phyloP scores from a whole-genome alignment of 2,329 filamentous ascomycete genomes.

The Aphanoascus verrucosus region DNA sequence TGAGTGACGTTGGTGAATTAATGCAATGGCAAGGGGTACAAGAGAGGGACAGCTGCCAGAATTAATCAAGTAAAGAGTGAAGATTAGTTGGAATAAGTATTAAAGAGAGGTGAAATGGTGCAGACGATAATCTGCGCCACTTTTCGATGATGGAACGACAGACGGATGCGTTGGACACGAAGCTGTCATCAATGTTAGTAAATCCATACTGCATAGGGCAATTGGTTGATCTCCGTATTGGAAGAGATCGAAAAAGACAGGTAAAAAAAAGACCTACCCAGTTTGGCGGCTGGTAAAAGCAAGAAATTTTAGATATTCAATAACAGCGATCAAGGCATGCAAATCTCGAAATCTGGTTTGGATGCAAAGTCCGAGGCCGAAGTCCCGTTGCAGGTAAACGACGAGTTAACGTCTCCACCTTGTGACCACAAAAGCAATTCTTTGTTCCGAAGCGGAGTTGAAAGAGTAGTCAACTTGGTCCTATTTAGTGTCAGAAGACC shows the following conservation, averaged over 20 bases:
- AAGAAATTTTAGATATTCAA: background rate
- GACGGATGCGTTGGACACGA: constrained; percentile 24
- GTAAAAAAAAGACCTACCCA: constrained; percentile 29
- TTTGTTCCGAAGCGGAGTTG: background rate
- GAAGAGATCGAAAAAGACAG: background rate
- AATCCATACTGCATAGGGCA: background rate
- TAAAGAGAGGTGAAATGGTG: constrained; percentile 36
- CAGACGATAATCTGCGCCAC: constrained; percentile 32
- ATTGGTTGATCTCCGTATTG: background rate
- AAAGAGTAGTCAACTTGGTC: constrained; percentile 4
- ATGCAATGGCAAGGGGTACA: constrained; percentile 32
- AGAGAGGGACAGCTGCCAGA: constrained; percentile 43
- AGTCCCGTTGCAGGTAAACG: constrained; percentile 21
- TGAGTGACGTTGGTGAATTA: constrained; percentile 32
- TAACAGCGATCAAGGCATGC: constrained; percentile 3
- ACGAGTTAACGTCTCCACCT: constrained; percentile 17
- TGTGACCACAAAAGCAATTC: background rate
- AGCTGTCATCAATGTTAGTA: constrained; percentile 22
- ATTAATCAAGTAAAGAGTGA: constrained; percentile 44
- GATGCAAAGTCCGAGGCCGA: background rate
- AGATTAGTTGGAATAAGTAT: constrained; percentile 45
- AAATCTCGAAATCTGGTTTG: background rate
- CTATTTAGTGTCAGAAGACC: constrained; percentile 5
- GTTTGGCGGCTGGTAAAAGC: constrained; percentile 25
- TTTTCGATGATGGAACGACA: constrained; percentile 22